These are phyloP conservation scores for Ceratocystis eucalypticola DNA, from an alignment of 2,329 filamentous ascomycete species.

Conservation along the genomic window DNA sequence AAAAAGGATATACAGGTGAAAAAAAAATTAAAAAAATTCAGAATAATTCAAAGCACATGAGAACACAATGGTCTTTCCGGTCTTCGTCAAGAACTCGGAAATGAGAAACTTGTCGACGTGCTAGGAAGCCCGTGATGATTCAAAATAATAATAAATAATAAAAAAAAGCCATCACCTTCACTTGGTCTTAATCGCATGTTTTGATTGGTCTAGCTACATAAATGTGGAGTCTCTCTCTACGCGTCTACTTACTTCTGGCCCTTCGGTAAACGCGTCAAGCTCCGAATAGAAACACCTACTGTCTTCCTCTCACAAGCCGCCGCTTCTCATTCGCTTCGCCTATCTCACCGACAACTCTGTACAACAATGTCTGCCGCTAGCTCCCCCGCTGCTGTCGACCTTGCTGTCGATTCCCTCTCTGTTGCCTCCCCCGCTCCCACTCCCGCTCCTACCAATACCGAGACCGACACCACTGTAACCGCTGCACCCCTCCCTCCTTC, in stretches of 20 bases:
- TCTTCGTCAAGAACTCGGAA: too few species aligned
- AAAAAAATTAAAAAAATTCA: not conserved
- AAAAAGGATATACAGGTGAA: not conserved
- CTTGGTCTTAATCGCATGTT: not conserved
- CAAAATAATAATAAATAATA: not conserved
- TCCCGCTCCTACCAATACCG: not conserved
- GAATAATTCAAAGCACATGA: not conserved
- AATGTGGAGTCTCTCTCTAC: not conserved
- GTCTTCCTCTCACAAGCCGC: not conserved
- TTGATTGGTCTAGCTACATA: not conserved
- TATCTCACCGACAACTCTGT: too few species aligned
- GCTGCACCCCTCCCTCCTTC: slow-evolving; percentile 54
- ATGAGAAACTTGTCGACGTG: too few species aligned
- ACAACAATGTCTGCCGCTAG: not conserved
- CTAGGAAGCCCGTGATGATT: not conserved
- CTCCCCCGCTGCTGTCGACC: not conserved
- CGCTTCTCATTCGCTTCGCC: not conserved
- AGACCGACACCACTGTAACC: slow-evolving; percentile 16
- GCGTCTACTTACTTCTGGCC: slow-evolving; percentile 1
- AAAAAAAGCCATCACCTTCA: not conserved
- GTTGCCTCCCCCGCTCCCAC: not conserved
- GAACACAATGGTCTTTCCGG: too few species aligned
- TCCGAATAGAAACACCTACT: not conserved
- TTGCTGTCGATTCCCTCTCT: slow-evolving; percentile 19
- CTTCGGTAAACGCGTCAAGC: not conserved